A percentile compares a stretch with the other conserved stretches of the same genome.
Evolutionary conservation across 768 basidiomycete species (phyloP).

Genomic region (Lactarius hatsudake): DNA sequence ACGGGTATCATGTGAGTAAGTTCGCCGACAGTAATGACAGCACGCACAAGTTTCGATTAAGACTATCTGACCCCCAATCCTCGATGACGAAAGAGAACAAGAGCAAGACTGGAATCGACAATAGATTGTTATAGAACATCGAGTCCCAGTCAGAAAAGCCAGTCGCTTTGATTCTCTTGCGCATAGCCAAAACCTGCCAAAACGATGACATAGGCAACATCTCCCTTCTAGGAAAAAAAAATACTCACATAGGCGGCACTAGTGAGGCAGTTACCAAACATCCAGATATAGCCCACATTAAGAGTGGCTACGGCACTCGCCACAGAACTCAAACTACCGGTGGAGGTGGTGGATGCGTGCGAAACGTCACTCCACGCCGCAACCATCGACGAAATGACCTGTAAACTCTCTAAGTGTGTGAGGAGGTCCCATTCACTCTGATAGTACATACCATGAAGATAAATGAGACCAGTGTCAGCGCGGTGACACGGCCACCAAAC

Average conservation of each 20-base stretch:
- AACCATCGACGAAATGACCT: constrained; percentile 91
- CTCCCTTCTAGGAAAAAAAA: neutral
- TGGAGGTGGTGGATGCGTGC: constrained; percentile 29
- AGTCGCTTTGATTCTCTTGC: constrained; percentile 91
- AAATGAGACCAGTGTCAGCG: constrained; percentile 86
- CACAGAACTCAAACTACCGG: constrained; percentile 37
- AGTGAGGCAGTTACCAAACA: constrained; percentile 86
- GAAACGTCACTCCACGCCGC: constrained; percentile 88
- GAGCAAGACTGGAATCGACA: constrained; percentile 88
- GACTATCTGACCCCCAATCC: constrained; percentile 81
- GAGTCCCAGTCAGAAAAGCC: constrained; percentile 98
- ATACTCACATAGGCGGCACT: constrained; percentile 84
- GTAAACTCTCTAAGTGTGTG: neutral
- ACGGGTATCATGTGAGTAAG: neutral
- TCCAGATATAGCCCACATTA: constrained; percentile 94
- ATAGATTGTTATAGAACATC: constrained; percentile 97
- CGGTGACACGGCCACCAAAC: constrained; percentile 90
- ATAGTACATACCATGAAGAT: constrained; percentile 72
- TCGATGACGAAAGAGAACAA: constrained; percentile 82
- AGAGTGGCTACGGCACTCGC: constrained; percentile 47
- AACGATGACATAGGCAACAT: neutral
- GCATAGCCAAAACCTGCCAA: constrained; percentile 87
- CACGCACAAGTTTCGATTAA: constrained; percentile 84
- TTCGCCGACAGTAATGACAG: neutral
- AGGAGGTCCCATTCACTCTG: neutral